Percentiles rank a stretch among this genome's conserved stretches.
Evolutionary conservation across 1,284 basidiomycete genomes (phyloP).

Genomic region (Paramarasmius palmivorus): DNA sequence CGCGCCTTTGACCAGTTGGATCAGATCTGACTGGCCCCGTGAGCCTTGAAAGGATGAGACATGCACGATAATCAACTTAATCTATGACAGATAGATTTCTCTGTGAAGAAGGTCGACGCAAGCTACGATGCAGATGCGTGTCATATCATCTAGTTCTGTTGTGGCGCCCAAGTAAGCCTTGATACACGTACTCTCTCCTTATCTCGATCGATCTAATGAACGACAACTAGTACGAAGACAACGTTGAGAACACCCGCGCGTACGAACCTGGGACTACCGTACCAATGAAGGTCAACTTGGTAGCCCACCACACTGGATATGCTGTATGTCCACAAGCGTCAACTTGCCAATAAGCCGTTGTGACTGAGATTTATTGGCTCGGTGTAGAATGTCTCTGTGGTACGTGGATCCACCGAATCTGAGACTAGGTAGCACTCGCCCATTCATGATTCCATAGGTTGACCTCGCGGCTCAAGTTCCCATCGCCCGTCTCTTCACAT

Average conservation of each 20-base stretch:
- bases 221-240: constrained; percentile 30
- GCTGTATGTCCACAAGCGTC: constrained; percentile 25
- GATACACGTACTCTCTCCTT: not conserved
- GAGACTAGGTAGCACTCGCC: not conserved
- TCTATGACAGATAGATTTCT: constrained; percentile 31
- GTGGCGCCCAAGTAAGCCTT: constrained; percentile 29
- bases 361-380: not conserved
- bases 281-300: constrained; percentile 31
- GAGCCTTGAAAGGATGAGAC: constrained; percentile 11
- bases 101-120: constrained; percentile 28
- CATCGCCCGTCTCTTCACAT: constrained; percentile 33
- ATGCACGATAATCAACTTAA: not conserved
- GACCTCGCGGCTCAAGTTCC: constrained; percentile 28
- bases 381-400: constrained; percentile 31
- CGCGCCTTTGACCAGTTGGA: not conserved
- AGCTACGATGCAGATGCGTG: constrained; percentile 34
- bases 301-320: constrained; percentile 34
- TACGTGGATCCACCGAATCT: constrained; percentile 14
- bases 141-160: constrained; percentile 36
- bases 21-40: constrained; percentile 32
- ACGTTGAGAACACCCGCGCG: constrained; percentile 27
- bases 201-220: not conserved
- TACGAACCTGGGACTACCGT: constrained; percentile 30
- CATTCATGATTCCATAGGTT: constrained; percentile 18
- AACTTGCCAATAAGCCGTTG: not conserved